Conservation (phyloP, 331 rosid genomes). For the Dryas integrifolia region DNA sequence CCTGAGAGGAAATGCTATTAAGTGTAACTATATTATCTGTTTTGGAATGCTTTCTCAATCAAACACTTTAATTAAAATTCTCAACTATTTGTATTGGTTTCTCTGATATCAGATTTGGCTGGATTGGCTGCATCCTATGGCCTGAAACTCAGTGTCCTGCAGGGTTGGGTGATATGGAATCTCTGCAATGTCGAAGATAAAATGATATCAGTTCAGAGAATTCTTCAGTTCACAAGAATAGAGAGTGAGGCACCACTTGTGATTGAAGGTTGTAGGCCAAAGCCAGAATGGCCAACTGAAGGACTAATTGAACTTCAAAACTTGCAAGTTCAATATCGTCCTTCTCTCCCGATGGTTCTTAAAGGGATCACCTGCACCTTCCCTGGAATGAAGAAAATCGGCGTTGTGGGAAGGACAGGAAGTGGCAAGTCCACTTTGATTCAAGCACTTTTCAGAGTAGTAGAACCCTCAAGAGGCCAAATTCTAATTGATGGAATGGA, state of each 20-base stretch:
- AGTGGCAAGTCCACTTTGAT: slow-evolving; percentile 93
- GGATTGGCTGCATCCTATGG: slow-evolving; percentile 92
- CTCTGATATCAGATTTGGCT: slow-evolving; percentile 65
- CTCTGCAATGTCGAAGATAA: slow-evolving; percentile 91
- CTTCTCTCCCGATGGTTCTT: slow-evolving; percentile 70
- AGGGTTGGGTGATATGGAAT: slow-evolving; percentile 97
- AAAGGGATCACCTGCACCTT: slow-evolving; percentile 75
- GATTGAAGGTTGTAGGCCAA: slow-evolving; percentile 56
- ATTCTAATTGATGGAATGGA: slow-evolving; percentile 65
- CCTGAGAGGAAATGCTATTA: not conserved
- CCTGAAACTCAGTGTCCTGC: slow-evolving; percentile 81
- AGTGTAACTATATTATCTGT: not conserved
- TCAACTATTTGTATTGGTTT: not conserved
- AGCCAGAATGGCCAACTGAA: slow-evolving; percentile 65
- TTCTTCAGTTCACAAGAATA: slow-evolving; percentile 66
- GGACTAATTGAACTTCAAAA: slow-evolving; percentile 64
- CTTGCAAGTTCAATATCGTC: slow-evolving; percentile 69
- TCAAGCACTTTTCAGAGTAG: slow-evolving; percentile 85
- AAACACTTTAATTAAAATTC: no score
- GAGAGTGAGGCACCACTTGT: slow-evolving; percentile 79
- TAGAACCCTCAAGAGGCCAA: slow-evolving; percentile 68
- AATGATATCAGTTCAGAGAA: slow-evolving; percentile 91
- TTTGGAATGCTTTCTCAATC: no score
- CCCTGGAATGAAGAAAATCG: slow-evolving; percentile 71
- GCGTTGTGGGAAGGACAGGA: slow-evolving; percentile 90